Evolutionary conservation across 2,329 filamentous ascomycete genomes (phyloP), one percentile per base, ranked within the genome.

Genomic region (Tolypocladium pustulatum): DNA sequence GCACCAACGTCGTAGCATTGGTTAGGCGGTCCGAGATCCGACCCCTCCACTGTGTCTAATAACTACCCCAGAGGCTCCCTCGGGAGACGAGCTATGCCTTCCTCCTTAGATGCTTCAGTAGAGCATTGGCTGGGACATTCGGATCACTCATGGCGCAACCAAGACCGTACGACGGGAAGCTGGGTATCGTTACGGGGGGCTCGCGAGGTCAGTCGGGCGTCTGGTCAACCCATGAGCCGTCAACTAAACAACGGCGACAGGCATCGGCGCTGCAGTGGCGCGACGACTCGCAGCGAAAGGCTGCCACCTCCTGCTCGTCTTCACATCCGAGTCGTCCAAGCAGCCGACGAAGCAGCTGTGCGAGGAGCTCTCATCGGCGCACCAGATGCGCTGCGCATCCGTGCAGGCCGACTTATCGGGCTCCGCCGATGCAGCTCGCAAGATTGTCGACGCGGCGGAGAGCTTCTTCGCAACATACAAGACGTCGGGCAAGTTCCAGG

Each of bases 201-300:
- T 72, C 70, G 57, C 63, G 70, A 68, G 70, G 70, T 71, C 43
- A 37, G 64, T 62, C 27, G 20, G 30, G 12, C 27, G 49, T 34
- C 20, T 22, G 20, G 10, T 4, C 49, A 34, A 9, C 49, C 49
- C 30, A 1, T 15, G 13, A 22, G 49, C 2, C 20, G 10, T 8
- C 10, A 12, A 22, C 49, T 53, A 22, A 53, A 32, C n/a, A 20
- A 12, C 20, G 27, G 30, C 30, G 10, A 49, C 32, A 65, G 63
- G 63, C 43, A 86, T 87, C 59, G 84, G 84, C 34, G 81, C 81
- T 25, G 81, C 81, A 32, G 81, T 84, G 54, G 81, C 77, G 57
- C 75, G 75, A 52, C 80, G 82, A 58, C 76, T 87, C 13, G 84
- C 83, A 37, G 75, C 75, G 67, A 86, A 86, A 72, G 84, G 84